Evolutionary conservation across 2,329 filamentous ascomycete genomes (phyloP).

Genomic region (Nothophoma quercina): DNA sequence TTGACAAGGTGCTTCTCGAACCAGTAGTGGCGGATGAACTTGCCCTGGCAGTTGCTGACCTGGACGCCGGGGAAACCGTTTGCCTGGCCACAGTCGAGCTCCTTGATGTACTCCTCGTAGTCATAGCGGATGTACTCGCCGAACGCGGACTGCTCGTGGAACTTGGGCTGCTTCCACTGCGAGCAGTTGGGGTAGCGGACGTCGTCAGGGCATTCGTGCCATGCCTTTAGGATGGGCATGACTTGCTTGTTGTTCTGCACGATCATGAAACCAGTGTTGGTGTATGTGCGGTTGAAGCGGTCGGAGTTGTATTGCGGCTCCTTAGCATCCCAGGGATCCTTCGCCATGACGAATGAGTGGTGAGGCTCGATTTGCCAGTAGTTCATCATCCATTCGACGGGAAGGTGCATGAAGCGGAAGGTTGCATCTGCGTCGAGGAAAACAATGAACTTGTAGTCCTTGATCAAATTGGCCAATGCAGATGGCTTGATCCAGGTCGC

Average conservation of each 20-base stretch:
- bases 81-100: slow-evolving; percentile 49
- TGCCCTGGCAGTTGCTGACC: slow-evolving; percentile 47
- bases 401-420: slow-evolving; percentile 56
- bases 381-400: slow-evolving; percentile 60
- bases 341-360: slow-evolving; percentile 56
- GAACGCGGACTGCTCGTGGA: slow-evolving; percentile 52
- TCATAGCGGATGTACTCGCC: slow-evolving; percentile 52
- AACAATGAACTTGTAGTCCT: slow-evolving; percentile 55
- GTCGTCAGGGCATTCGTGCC: slow-evolving; percentile 53
- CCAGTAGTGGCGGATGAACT: slow-evolving; percentile 50
- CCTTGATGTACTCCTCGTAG: slow-evolving; percentile 47
- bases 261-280: slow-evolving; percentile 63
- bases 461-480: slow-evolving; percentile 47
- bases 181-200: slow-evolving; percentile 47
- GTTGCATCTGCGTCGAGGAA: slow-evolving; percentile 59
- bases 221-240: slow-evolving; percentile 59
- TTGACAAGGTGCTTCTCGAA: slow-evolving; percentile 47
- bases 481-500: slow-evolving; percentile 59
- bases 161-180: slow-evolving; percentile 48
- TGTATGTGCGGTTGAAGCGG: slow-evolving; percentile 52
- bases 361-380: slow-evolving; percentile 56
- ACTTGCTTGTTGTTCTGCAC: slow-evolving; percentile 60
- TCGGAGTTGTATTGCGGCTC: slow-evolving; percentile 52
- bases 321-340: slow-evolving; percentile 51
- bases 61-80: slow-evolving; percentile 49